phyloP scores from a whole-genome alignment of 352 stramenopile species.

The Phytopythium oedochilum region DNA sequence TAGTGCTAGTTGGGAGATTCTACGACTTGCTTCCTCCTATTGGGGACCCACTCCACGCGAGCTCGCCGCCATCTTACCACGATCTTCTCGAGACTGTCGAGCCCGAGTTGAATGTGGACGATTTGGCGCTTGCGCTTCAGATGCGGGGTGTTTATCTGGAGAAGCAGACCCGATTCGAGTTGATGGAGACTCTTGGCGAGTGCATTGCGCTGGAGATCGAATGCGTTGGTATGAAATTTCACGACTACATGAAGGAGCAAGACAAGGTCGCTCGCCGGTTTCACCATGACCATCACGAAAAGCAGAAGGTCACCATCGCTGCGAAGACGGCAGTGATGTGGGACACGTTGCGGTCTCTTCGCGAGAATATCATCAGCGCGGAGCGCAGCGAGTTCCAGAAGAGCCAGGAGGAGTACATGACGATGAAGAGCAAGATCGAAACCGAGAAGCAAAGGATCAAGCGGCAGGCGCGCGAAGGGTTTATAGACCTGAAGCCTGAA shows the following conservation, averaged over 20 bases:
- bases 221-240: slow-evolving; percentile 56
- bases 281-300: slow-evolving; percentile 47
- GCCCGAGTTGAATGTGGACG: slow-evolving; percentile 58
- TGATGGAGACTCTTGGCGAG: slow-evolving; percentile 52
- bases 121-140: slow-evolving; percentile 54
- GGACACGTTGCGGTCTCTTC: slow-evolving; percentile 41
- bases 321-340: slow-evolving; percentile 36
- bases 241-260: slow-evolving; percentile 63
- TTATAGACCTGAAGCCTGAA: background rate
- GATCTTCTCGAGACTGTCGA: slow-evolving; percentile 57
- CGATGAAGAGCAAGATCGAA: slow-evolving; percentile 56
- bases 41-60: slow-evolving; percentile 8
- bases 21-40: slow-evolving; percentile 37
- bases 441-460: slow-evolving; percentile 49
- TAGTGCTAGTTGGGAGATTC: slow-evolving; percentile 45
- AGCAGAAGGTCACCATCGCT: slow-evolving; percentile 23
- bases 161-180: slow-evolving; percentile 49
- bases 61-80: slow-evolving; percentile 15
- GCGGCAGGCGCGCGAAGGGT: slow-evolving; percentile 50
- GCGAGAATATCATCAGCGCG: slow-evolving; percentile 32
- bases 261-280: slow-evolving; percentile 44
- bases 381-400: slow-evolving; percentile 33
- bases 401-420: slow-evolving; percentile 40
- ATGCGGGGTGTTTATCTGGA: slow-evolving; percentile 53
- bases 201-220: slow-evolving; percentile 64